Evolutionary conservation across 202 grass and related monocot genomes (phyloP).

Genomic region (Carex arenaria): DNA sequence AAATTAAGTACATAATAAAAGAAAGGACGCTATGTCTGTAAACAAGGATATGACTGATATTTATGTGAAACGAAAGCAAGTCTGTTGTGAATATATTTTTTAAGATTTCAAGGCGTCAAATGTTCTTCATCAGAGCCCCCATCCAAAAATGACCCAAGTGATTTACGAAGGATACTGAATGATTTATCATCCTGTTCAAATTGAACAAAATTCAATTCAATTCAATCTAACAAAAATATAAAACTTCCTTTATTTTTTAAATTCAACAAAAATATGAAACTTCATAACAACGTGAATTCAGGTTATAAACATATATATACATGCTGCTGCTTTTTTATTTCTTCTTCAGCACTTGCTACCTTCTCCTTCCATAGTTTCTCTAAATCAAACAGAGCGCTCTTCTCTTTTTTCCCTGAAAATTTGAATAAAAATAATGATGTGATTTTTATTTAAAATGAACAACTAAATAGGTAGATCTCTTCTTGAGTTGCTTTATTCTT

Average conservation of each 20-base stretch:
- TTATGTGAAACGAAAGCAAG: not conserved
- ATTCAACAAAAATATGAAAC: too few relatives aligned
- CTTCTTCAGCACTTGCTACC: conserved; percentile 71
- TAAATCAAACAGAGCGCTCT: conserved; percentile 55
- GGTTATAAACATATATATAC: conserved; percentile 19
- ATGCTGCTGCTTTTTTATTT: conserved; percentile 78
- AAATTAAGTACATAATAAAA: not conserved
- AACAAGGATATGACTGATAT: not conserved
- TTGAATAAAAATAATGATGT: not conserved
- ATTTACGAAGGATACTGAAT: conserved; percentile 75
- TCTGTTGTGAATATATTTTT: not conserved
- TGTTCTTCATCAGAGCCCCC: conserved; percentile 48
- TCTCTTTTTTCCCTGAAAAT: conserved; percentile 81
- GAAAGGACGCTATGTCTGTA: not conserved
- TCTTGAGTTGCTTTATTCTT: conserved; percentile 17
- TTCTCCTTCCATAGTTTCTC: conserved; percentile 67
- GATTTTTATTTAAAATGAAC: not conserved
- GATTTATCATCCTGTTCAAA: conserved; percentile 77
- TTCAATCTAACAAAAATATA: too few relatives aligned
- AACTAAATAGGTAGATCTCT: not conserved
- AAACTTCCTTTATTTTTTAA: too few relatives aligned
- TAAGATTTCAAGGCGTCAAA: not conserved
- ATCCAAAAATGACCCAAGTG: conserved; percentile 73
- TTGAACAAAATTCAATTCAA: not conserved
- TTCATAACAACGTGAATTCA: not conserved